phyloP scores from a whole-genome alignment of 108 stramenopile species.

The Cyclotella atomus region DNA sequence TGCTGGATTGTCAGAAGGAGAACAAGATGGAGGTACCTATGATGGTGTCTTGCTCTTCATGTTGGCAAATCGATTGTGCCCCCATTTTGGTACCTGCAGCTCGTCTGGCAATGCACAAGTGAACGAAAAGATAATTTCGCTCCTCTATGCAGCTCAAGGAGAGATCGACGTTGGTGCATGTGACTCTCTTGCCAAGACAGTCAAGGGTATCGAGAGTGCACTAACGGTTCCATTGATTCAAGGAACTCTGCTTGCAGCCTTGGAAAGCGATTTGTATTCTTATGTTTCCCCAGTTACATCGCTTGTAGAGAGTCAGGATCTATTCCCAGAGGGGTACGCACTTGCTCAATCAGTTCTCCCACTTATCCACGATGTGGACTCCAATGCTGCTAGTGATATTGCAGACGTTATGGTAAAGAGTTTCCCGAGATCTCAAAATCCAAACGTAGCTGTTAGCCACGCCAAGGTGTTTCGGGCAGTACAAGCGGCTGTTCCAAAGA shows the following conservation, averaged over 20 bases:
- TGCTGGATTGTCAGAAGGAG: slow-evolving; percentile 73
- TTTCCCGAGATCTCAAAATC: slow-evolving; percentile 14
- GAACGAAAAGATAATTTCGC: slow-evolving; percentile 59
- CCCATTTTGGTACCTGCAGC: slow-evolving; percentile 71
- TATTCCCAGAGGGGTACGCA: slow-evolving; percentile 60
- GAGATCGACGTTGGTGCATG: slow-evolving; percentile 61
- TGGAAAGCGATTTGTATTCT: slow-evolving; percentile 41
- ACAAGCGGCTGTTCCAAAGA: slow-evolving; percentile 29
- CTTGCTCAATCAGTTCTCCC: slow-evolving; percentile 71
- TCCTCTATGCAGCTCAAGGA: slow-evolving; percentile 74
- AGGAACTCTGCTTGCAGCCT: slow-evolving; percentile 55
- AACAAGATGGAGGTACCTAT: slow-evolving; percentile 49
- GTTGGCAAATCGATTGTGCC: slow-evolving; percentile 70
- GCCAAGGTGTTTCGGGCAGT: slow-evolving; percentile 25
- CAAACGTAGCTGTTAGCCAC: slow-evolving; percentile 12
- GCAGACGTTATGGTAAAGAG: slow-evolving; percentile 40
- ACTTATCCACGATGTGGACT: slow-evolving; percentile 52
- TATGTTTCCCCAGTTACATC: too few relatives aligned
- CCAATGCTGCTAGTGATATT: slow-evolving; percentile 50
- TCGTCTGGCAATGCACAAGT: slow-evolving; percentile 40
- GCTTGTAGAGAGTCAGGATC: slow-evolving; percentile 5
- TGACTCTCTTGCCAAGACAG: slow-evolving; percentile 54
- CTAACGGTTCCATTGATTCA: slow-evolving; percentile 75
- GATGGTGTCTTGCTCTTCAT: slow-evolving; percentile 67
- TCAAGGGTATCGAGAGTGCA: slow-evolving; percentile 56